phyloP scores from a whole-genome alignment of 805 yeast species.

The Ogataea ganodermae region DNA sequence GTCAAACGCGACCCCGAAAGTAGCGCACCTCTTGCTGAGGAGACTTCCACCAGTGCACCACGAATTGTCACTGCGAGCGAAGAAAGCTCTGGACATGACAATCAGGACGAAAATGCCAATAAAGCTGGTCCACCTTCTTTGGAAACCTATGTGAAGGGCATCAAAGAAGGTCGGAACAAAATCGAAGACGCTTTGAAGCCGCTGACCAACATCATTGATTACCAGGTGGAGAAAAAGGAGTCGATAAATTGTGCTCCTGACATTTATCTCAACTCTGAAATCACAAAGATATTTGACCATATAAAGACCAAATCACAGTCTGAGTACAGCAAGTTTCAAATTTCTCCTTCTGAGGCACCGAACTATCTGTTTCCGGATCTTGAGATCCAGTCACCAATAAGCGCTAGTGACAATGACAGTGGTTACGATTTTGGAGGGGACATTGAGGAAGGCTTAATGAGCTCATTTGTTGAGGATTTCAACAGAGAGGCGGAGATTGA shows the following conservation, averaged over 20 bases:
- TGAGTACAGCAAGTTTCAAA: slow-evolving; percentile 18
- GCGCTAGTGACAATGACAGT: slow-evolving; percentile 7
- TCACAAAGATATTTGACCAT: slow-evolving; percentile 19
- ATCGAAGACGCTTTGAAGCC: neutral
- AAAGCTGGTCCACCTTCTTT: neutral
- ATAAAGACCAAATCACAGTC: slow-evolving; percentile 12
- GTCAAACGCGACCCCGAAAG: no score
- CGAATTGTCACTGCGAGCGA: no score
- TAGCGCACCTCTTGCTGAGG: no score
- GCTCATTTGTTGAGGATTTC: slow-evolving; percentile 22
- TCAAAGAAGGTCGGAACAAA: neutral
- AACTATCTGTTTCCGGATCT: slow-evolving; percentile 22
- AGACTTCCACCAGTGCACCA: no score
- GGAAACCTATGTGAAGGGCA: slow-evolving; percentile 2
- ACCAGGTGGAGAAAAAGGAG: neutral
- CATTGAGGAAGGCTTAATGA: slow-evolving; percentile 14
- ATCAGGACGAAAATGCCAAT: neutral
- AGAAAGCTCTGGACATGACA: neutral
- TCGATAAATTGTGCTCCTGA: slow-evolving; percentile 18
- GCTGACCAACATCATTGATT: neutral
- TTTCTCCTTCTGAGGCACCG: slow-evolving; percentile 12
- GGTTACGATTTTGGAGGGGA: neutral
- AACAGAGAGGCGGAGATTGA: slow-evolving; percentile 5
- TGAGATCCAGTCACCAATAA: slow-evolving; percentile 15
- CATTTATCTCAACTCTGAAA: slow-evolving; percentile 23